Evolutionary conservation across 2,329 filamentous ascomycete genomes (phyloP).

Genomic region (Trichothecium sympodiale): DNA sequence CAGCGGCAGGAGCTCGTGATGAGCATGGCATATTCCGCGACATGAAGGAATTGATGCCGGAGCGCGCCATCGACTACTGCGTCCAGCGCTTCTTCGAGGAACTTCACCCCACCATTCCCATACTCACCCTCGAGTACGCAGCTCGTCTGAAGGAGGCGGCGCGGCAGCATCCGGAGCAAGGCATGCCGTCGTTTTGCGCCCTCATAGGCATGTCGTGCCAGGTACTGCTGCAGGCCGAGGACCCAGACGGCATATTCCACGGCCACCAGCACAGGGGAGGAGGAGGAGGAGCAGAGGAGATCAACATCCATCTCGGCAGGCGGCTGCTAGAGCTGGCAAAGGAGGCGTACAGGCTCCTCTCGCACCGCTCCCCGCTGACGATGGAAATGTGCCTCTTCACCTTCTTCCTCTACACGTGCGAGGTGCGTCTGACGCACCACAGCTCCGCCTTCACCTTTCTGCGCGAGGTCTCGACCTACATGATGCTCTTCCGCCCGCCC

Average conservation of each 20-base stretch:
- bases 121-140: conserved; percentile 26
- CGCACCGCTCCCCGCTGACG: conserved; percentile 20
- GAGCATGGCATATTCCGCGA: too few species aligned
- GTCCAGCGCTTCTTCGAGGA: conserved; percentile 26
- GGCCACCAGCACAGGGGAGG: conserved; percentile 15
- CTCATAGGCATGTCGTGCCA: conserved; percentile 28
- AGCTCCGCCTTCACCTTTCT: conserved; percentile 31
- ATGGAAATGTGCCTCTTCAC: conserved; percentile 27
- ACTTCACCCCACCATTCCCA: conserved; percentile 30
- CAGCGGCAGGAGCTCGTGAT: conserved; percentile 9
- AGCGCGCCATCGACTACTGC: conserved; percentile 24
- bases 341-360: conserved; percentile 20
- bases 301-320: conserved; percentile 24
- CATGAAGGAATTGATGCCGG: conserved; percentile 18
- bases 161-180: conserved; percentile 11
- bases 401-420: conserved; percentile 34
- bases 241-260: conserved; percentile 16
- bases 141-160: conserved; percentile 14
- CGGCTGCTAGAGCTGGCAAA: conserved; percentile 25
- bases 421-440: conserved; percentile 29
- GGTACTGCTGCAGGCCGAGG: conserved; percentile 29
- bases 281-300: conserved; percentile 22
- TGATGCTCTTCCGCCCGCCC: conserved; percentile 21
- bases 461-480: conserved; percentile 29
- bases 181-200: conserved; percentile 22